These are phyloP conservation scores for Phytophthora tubulina DNA, from an alignment of 352 stramenopile genomes.

Conservation along the genomic window DNA sequence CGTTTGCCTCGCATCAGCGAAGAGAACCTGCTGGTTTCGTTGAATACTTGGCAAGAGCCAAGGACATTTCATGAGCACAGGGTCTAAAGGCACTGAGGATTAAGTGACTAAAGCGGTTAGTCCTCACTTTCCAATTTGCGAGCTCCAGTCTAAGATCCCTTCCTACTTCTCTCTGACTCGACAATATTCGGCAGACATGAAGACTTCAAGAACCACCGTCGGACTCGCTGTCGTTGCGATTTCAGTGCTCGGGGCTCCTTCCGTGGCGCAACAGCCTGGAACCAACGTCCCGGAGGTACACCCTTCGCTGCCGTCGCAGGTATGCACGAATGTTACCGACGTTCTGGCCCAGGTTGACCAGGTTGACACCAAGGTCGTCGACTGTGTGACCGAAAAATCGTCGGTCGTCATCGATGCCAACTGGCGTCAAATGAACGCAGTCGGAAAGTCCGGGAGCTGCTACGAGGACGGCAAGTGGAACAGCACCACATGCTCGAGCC, in stretches of 20 bases:
- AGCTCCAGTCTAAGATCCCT: not conserved
- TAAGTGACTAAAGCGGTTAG: constrained; percentile 1
- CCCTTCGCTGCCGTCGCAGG: constrained; percentile 45
- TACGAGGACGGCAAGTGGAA: constrained; percentile 58
- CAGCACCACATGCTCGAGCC: constrained; percentile 45
- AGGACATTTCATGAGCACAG: constrained; percentile 1
- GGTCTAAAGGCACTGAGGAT: not conserved
- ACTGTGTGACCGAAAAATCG: constrained; percentile 48
- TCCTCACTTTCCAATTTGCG: constrained; percentile 22
- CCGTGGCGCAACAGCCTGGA: constrained; percentile 49
- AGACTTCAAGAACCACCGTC: constrained; percentile 7
- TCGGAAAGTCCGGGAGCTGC: constrained; percentile 52
- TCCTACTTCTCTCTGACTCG: not conserved
- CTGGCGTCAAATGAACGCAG: constrained; percentile 61
- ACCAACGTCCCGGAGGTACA: constrained; percentile 48
- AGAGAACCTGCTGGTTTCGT: constrained; percentile 17
- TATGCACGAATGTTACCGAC: constrained; percentile 37
- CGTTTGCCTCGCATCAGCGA: not conserved
- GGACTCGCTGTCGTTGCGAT: constrained; percentile 11
- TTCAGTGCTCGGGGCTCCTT: constrained; percentile 1
- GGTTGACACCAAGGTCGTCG: constrained; percentile 23
- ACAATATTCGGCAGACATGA: constrained; percentile 6
- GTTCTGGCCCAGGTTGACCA: constrained; percentile 23
- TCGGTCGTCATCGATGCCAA: constrained; percentile 70
- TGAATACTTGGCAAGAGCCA: constrained; percentile 1